Evolutionary conservation across 768 basidiomycete species (phyloP), one percentile per base, ranked within the genome.

Genomic region (Trametes elegans): DNA sequence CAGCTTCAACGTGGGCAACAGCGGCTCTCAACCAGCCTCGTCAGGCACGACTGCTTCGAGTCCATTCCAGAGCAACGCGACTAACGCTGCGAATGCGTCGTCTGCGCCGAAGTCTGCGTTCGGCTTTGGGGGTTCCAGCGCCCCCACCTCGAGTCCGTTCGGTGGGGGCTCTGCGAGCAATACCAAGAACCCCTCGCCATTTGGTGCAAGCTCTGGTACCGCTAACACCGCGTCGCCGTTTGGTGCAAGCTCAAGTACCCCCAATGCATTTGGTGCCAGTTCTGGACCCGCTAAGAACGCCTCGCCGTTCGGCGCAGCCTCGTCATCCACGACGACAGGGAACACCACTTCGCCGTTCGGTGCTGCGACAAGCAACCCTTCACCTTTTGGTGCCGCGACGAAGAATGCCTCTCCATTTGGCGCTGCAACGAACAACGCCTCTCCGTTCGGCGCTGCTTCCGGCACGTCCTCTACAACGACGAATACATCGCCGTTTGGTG

Each of bases 1-100:
- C 26, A 52, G 52, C 16, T 63, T 63, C 21, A 61, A 53, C 2
- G 34, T 44, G 19, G 31, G 26, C 32, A 41, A 41, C 31, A 18
- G 26, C 21, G 32, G 35, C 19, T 29, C 56, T 4, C 56, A 53
- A 16, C 32, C 36, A 8, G 49, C 50, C 9, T 36, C 28, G 4
- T 29, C 52, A 16, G 18, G 6, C 31, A 23, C 57, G 18, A 6
- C 31, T 10, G 13, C 51, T 7, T 18, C 51, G 13, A 53, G n/a
- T 23, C 27, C 49, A 7, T 57, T 57, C 42, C 49, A 44, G 48
- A 40, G 9, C 18, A 21, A 19, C 21, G 36, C 49, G 8, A 39
- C 40, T 24, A 49, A 45, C 14, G 48, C 19, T 21, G 1, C 49
- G 28, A 44, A 35, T 18, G 43, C 35, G 27, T 9, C 51, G 5